Base-by-base conservation (phyloP, 495 filamentous ascomycete species). In the Trichoderma asperelloides region DNA sequence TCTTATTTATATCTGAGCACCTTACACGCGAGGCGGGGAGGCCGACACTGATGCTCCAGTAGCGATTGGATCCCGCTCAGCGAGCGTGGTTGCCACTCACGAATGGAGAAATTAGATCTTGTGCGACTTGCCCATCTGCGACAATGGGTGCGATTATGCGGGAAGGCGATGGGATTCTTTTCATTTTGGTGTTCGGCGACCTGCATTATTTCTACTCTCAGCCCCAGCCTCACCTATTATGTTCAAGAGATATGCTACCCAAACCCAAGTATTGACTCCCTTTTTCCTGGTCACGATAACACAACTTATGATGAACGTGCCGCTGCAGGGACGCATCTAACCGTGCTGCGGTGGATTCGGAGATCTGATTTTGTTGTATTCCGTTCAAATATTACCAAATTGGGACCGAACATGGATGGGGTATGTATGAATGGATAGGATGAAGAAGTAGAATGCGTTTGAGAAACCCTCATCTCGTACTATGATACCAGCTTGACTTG, bases 11-110 rank as follows among this genome's bases (percentile, higher is more conserved):
- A 12, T 60, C 23, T 60, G 13, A 28, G 55, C 28, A 60, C 55
- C 55, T 60, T 13, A 30, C 55, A 60, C 55, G 55, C 55, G 55
- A 60, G 55, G 16, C 55, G 55, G 55, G 55, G 25, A 60, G 55
- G 55, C 55, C 55, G 55, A 60, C 55, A 60, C 55, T 30, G 23
- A 60, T 60, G 25, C 27, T 30, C 27, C 55, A 9, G 28, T 13
- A 30, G 55, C 55, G 55, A 60, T 60, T 60, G 55, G 55, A 21
- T 60, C 55, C 55, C 8, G 16, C n/a, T 30, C 55, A 33, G 55
- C 55, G 55, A 60, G 25, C 4, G 3, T 12, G n/a, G 23, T 12
- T 27, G 12, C 25, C 9, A 30, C 4, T 30, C 55, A 60, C 27
- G n/a, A 28, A 60, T 60, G 27, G 55, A 25, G 55, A 60, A 28